Conservation (phyloP, 2,329 filamentous ascomycete genomes). For the Alternaria panax region DNA sequence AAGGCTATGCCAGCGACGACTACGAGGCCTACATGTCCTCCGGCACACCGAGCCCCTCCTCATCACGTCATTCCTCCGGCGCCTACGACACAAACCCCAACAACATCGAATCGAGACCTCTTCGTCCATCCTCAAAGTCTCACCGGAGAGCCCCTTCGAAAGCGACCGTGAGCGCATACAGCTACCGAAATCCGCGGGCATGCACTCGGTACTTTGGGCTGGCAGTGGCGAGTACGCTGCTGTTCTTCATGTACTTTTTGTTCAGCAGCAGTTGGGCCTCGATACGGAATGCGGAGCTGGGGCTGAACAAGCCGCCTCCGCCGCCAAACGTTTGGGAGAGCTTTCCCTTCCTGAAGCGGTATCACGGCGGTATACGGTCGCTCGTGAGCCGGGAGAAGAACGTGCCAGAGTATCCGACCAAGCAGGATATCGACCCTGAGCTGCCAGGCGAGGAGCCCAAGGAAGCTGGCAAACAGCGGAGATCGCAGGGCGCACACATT, state of each 20-base stretch:
- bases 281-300: conserved; percentile 66
- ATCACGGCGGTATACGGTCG: conserved; percentile 85
- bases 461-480: conserved; percentile 41
- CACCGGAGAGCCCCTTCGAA: conserved; percentile 32
- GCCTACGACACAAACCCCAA: conserved; percentile 42
- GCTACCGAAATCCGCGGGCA: conserved; percentile 73
- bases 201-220: conserved; percentile 82
- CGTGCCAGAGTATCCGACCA: conserved; percentile 80
- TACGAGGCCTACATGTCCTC: conserved; percentile 46
- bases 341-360: conserved; percentile 84
- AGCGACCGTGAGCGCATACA: conserved; percentile 45
- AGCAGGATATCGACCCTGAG: conserved; percentile 57
- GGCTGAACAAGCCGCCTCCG: conserved; percentile 66
- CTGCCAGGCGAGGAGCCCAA: conserved; percentile 34
- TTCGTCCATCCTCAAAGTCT: conserved; percentile 20
- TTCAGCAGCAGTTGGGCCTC: conserved; percentile 76
- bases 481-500: conserved; percentile 37
- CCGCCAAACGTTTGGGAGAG: conserved; percentile 82
- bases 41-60: conserved; percentile 55
- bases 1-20: conserved; percentile 47
- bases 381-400: conserved; percentile 72
- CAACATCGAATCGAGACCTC: conserved; percentile 32
- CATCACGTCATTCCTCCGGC: conserved; percentile 60
- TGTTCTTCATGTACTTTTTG: conserved; percentile 79
- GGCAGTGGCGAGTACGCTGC: conserved; percentile 70